phyloP scores from a whole-genome alignment of 2,329 filamentous ascomycete species.

The Rutstroemia sydowiana region DNA sequence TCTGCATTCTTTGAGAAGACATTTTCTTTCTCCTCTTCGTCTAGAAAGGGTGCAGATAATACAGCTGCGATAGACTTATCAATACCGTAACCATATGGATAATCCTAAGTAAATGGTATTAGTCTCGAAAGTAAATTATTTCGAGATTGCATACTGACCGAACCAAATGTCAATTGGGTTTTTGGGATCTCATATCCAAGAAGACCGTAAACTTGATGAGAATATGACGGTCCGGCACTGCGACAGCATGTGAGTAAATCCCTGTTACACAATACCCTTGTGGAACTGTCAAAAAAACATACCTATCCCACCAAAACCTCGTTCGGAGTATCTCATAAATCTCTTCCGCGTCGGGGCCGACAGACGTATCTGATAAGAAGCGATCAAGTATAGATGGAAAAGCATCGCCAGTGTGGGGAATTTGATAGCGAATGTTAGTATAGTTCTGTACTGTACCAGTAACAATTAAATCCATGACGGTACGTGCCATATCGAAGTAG shows the following conservation, averaged over 20 bases:
- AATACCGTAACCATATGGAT: not conserved
- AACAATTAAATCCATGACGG: not conserved
- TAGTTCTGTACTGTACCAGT: not conserved
- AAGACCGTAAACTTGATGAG: not conserved
- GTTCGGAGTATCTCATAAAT: not conserved
- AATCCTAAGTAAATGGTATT: not conserved
- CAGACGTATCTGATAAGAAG: not conserved
- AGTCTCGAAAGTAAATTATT: not conserved
- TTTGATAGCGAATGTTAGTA: not conserved
- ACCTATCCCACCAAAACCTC: constrained; percentile 3
- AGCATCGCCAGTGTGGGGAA: not conserved
- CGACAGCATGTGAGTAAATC: not conserved
- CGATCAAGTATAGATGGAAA: constrained; percentile 3
- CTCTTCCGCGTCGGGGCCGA: not conserved
- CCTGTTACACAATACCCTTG: not conserved
- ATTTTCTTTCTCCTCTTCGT: not conserved
- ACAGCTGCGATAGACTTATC: not conserved
- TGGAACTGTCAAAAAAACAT: not conserved
- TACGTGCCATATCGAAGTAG: constrained; percentile 1
- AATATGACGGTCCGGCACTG: not conserved
- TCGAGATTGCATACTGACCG: not conserved
- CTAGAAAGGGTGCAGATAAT: not conserved
- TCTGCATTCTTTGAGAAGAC: not conserved
- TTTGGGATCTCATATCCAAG: not conserved
- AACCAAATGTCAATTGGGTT: not conserved